Evolutionary conservation across 2,329 filamentous ascomycete genomes (phyloP).

Genomic region (Aspergillus costaricaensis): DNA sequence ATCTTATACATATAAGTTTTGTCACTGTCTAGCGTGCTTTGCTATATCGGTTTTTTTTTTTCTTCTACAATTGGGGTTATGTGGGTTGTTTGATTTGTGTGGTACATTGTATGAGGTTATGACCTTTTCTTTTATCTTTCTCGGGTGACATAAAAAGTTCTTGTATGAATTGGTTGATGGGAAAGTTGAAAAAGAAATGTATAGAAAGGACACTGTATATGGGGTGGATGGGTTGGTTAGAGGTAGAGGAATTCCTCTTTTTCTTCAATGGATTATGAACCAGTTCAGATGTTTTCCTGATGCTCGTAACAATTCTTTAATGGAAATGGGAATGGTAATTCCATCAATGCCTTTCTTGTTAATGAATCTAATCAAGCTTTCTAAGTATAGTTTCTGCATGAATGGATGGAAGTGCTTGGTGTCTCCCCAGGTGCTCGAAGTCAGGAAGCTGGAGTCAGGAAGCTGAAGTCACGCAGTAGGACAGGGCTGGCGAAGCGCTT

Average conservation of each 20-base stretch:
- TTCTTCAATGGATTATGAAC: too few relatives aligned
- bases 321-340: too few relatives aligned
- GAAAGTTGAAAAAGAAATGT: not conserved
- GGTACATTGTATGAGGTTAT: not conserved
- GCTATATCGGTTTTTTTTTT: not conserved
- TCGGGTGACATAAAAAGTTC: not conserved
- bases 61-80: not conserved
- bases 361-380: too few relatives aligned
- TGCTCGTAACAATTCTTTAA: too few relatives aligned
- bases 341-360: too few relatives aligned
- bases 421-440: too few relatives aligned
- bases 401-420: too few relatives aligned
- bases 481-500: too few relatives aligned
- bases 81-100: not conserved
- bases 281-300: too few relatives aligned
- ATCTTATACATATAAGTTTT: constrained; percentile 8
- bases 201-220: not conserved
- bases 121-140: not conserved
- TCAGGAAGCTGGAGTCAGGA: too few relatives aligned
- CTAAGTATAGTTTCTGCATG: too few relatives aligned
- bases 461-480: too few relatives aligned
- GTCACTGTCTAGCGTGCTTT: constrained; percentile 8
- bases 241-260: not conserved
- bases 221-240: not conserved
- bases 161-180: not conserved